phyloP scores from a whole-genome alignment of 2,329 filamentous ascomycete genomes.

The Fusarium nanum region DNA sequence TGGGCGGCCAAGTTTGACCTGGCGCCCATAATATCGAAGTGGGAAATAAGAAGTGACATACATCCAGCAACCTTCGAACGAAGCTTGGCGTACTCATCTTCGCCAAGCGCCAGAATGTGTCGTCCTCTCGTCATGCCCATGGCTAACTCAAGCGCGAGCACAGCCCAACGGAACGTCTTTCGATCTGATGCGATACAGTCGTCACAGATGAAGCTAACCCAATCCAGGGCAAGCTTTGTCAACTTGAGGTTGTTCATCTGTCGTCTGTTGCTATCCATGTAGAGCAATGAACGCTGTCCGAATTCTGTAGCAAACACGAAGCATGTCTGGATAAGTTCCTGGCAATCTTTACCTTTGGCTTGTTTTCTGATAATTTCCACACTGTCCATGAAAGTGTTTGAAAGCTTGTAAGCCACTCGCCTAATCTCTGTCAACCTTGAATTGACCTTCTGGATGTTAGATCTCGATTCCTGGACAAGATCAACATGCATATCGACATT shows the following conservation, averaged over 20 bases:
- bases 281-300: slow-evolving; percentile 90
- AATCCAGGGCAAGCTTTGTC: slow-evolving; percentile 91
- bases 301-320: slow-evolving; percentile 99
- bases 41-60: slow-evolving; percentile 96
- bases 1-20: slow-evolving; percentile 93
- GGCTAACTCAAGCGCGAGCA: slow-evolving; percentile 92
- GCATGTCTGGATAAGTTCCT: slow-evolving; percentile 96
- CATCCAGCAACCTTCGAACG: slow-evolving; percentile 93
- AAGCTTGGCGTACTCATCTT: slow-evolving; percentile 85
- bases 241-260: slow-evolving; percentile 98
- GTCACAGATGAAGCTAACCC: slow-evolving; percentile 98
- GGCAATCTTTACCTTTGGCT: slow-evolving; percentile 84
- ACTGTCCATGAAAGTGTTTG: slow-evolving; percentile 98
- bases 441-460: slow-evolving; percentile 93
- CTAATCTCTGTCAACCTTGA: slow-evolving; percentile 92
- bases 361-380: slow-evolving; percentile 93
- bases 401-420: slow-evolving; percentile 94
- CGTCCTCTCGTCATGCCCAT: slow-evolving; percentile 97
- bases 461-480: slow-evolving; percentile 89
- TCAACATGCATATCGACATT: slow-evolving; percentile 87
- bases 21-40: slow-evolving; percentile 99
- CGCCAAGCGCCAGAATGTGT: slow-evolving; percentile 90
- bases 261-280: slow-evolving; percentile 94
- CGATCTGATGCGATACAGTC: slow-evolving; percentile 94
- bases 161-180: slow-evolving; percentile 97